Percentiles rank a stretch among this genome's conserved stretches.
phyloP scores from a whole-genome alignment of 78 protist species.

The Paratrimastix pyriformis region DNA sequence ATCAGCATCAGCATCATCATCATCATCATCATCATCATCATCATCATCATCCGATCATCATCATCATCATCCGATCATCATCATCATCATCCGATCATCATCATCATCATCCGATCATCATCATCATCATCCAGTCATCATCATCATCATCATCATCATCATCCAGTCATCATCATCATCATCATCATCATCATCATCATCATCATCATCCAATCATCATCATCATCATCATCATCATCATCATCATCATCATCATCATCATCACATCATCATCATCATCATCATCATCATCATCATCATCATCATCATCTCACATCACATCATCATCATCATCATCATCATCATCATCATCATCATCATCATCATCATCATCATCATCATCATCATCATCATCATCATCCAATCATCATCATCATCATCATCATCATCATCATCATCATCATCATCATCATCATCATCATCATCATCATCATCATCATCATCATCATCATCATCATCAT shows the following conservation, averaged over 20 bases:
- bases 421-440: neutral
- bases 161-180: too few relatives aligned
- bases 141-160: too few relatives aligned
- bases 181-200: neutral
- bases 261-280: too few relatives aligned
- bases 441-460: neutral
- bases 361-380: neutral
- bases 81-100: too few relatives aligned
- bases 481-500: neutral
- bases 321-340: constrained; percentile 15
- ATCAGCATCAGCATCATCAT: too few relatives aligned
- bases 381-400: constrained; percentile 8
- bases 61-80: too few relatives aligned
- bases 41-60: too few relatives aligned
- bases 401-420: neutral
- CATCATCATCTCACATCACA: neutral
- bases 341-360: constrained; percentile 1
- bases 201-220: too few relatives aligned
- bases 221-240: neutral
- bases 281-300: neutral
- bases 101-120: too few relatives aligned
- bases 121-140: too few relatives aligned
- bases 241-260: too few relatives aligned
- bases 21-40: too few relatives aligned
- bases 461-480: constrained; percentile 7